Base-by-base conservation (phyloP, 2,329 filamentous ascomycete species). In the Anthostomella pinea region DNA sequence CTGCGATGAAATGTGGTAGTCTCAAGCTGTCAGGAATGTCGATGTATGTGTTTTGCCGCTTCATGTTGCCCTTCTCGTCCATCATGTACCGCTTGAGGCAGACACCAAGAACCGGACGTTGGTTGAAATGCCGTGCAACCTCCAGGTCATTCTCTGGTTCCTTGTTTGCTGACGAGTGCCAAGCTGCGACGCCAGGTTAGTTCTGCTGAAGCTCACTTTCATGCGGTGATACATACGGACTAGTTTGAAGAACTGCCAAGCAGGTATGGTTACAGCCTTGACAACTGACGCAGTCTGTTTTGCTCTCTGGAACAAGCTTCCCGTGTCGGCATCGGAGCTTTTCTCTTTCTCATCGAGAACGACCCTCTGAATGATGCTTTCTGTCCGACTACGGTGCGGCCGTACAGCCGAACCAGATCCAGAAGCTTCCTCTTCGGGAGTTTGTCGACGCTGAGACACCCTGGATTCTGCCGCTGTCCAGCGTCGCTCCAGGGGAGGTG, bases 191-290 rank as follows among this genome's bases (percentile, higher is more conserved):
- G 19, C 11, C 31, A 32, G 46, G 55, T 71, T 59, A 70, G 67
- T 45, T 46, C 35, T 24, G 13, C 17, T 5, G 3, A n/a, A n/a
- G n/a, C n/a, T n/a, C n/a, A n/a, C n/a, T n/a, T n/a, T n/a, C n/a
- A n/a, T n/a, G n/a, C n/a, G n/a, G n/a, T n/a, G n/a, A n/a, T n/a
- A n/a, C 85, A 66, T 68, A 89, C 85, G 90, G 52, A 96, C 88
- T 17, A 97, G 69, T 54, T 86, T 88, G 65, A 96, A 97, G 57
- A 97, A 95, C 55, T 96, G 91, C 89, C 90, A 97, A 2, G 93
- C 93, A 23, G 91, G 91, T 69, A 97, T 95, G 40, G 91, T 83
- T 10, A 97, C 85, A 53, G 95, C 90, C 56, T 91, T 95, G 49
- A 67, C 71, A 38, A 72, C 69, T 2, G 73, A 75, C 50, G 69